Conservation (phyloP, 169 alveolate species). For the Plasmodium berghei region DNA sequence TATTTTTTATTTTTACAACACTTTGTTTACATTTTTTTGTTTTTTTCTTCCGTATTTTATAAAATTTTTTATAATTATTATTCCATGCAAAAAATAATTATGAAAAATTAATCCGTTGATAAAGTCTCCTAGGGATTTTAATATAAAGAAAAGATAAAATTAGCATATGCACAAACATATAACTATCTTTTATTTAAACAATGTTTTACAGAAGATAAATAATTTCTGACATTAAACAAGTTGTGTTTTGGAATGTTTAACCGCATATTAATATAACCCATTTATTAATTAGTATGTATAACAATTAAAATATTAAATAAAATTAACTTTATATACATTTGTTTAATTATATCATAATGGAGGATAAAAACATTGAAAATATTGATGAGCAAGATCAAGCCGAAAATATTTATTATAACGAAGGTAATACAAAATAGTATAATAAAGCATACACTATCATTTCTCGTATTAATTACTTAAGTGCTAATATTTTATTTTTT, state of each 20-base stretch:
- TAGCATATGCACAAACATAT: too few species aligned
- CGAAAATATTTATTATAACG: slow-evolving; percentile 7
- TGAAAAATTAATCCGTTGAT: too few species aligned
- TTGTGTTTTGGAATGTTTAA: not conserved
- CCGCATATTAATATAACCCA: not conserved
- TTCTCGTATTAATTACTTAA: not conserved
- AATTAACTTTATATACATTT: not conserved
- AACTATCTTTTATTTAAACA: not conserved
- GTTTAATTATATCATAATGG: slow-evolving; percentile 26
- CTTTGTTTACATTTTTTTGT: not conserved
- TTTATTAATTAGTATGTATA: not conserved
- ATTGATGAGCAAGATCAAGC: slow-evolving; percentile 9
- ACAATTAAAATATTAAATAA: not conserved
- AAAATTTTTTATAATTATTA: not conserved
- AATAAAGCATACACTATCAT: not conserved
- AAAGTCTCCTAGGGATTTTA: too few species aligned
- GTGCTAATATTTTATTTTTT: not conserved
- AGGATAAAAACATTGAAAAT: slow-evolving; percentile 29
- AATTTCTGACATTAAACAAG: not conserved
- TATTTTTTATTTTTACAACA: not conserved
- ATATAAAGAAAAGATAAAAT: too few species aligned
- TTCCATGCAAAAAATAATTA: too few species aligned
- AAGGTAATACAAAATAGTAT: slow-evolving; percentile 29
- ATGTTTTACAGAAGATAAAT: slow-evolving; percentile 10
- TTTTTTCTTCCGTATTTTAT: not conserved